Conservation (phyloP, 2,329 filamentous ascomycete genomes). For the Arachnomyces sp. region DNA sequence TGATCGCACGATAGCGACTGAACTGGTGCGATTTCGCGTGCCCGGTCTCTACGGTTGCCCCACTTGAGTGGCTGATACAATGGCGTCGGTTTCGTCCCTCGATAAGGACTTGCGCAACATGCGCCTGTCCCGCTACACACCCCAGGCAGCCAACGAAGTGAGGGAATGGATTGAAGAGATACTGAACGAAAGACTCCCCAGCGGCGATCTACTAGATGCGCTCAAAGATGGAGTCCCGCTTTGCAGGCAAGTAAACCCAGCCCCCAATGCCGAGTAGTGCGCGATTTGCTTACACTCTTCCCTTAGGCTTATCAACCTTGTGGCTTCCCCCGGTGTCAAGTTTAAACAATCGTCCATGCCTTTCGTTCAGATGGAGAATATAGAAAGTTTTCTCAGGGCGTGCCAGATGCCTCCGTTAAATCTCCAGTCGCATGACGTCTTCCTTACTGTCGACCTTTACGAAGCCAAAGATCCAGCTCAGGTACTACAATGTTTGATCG, state of each 20-base stretch:
- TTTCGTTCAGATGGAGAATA: slow-evolving; percentile 99
- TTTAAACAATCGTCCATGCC: slow-evolving; percentile 93
- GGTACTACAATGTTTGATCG: slow-evolving; percentile 82
- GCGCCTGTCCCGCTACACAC: slow-evolving; percentile 88
- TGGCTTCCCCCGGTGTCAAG: slow-evolving; percentile 69
- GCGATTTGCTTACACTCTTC: slow-evolving; percentile 17
- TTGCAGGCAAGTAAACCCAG: slow-evolving; percentile 62
- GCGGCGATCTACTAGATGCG: slow-evolving; percentile 70
- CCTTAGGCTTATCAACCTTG: slow-evolving; percentile 68
- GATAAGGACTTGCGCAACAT: slow-evolving; percentile 93
- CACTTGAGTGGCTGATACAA: slow-evolving; percentile 29
- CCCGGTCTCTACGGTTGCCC: no score
- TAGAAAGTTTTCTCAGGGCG: slow-evolving; percentile 85
- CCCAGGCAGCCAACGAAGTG: slow-evolving; percentile 77
- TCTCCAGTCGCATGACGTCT: slow-evolving; percentile 87
- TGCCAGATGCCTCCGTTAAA: slow-evolving; percentile 78
- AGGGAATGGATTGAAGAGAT: slow-evolving; percentile 76
- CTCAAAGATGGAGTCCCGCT: slow-evolving; percentile 87
- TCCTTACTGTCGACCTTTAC: slow-evolving; percentile 93
- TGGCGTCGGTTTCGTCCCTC: slow-evolving; percentile 89
- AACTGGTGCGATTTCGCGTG: no score
- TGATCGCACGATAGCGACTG: no score
- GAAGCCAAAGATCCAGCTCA: slow-evolving; percentile 94
- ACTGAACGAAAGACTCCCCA: slow-evolving; percentile 63
- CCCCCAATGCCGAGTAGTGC: slow-evolving; percentile 6